Evolutionary conservation across 2,329 filamentous ascomycete species (phyloP).

Genomic region (Phaeoacremonium minimum): DNA sequence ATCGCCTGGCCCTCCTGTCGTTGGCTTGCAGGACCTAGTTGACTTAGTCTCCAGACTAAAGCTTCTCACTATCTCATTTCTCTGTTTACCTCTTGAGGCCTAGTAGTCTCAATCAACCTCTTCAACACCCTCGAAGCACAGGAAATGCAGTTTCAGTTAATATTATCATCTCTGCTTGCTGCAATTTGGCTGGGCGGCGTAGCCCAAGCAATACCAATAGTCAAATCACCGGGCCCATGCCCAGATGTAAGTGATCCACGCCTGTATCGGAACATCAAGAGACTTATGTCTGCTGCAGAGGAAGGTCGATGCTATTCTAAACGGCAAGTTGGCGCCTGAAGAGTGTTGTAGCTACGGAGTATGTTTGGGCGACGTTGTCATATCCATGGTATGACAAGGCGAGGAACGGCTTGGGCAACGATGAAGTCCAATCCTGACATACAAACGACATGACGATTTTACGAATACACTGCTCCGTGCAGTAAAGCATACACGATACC

Average conservation of each 20-base stretch:
- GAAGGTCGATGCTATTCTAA: conserved; percentile 8
- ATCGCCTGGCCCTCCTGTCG: too few relatives aligned
- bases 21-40: too few relatives aligned
- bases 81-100: too few relatives aligned
- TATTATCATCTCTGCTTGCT: conserved; percentile 5
- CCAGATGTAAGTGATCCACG: conserved; percentile 7
- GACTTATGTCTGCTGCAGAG: background rate
- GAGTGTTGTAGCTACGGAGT: conserved; percentile 11
- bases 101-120: too few relatives aligned
- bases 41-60: too few relatives aligned
- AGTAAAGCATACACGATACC: background rate
- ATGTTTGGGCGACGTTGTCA: conserved; percentile 10
- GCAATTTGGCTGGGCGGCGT: conserved; percentile 6
- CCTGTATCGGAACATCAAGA: background rate
- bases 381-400: background rate
- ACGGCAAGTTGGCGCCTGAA: conserved; percentile 7
- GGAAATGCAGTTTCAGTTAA: conserved; percentile 6
- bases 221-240: conserved; percentile 9
- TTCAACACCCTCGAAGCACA: too few relatives aligned
- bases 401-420: background rate
- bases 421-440: background rate
- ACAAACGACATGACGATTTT: background rate
- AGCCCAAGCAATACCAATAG: conserved; percentile 5
- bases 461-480: background rate
- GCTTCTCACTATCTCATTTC: too few relatives aligned